Base-by-base conservation (phyloP, 1,139 yeast genomes). In the Komagataea norvegica region DNA sequence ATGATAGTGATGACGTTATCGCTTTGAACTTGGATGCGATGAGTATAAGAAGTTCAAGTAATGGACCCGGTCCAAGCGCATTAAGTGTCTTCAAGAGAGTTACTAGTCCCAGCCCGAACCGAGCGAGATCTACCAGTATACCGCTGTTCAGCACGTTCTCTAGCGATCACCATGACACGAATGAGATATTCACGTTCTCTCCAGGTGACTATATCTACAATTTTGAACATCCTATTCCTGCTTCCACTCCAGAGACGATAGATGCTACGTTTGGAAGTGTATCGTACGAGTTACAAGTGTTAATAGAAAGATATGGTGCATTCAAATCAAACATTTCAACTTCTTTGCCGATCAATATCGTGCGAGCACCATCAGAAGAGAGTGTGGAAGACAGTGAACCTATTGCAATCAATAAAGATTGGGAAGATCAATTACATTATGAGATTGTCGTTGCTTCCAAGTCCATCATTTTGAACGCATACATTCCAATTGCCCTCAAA, bases 121-220 rank as follows among this genome's bases (percentile, higher is more conserved):
- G 51, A 24, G 31, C 33, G 8, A 43, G 54, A 32, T 40, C 51
- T n/a, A 40, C 42, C n/a, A 42, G 49, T 2, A 20, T 39, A 3
- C 44, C 45, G 13, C 31, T 46, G 8, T 32, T 42, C 29, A 35
- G 37, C 3, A 19, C 15, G 1, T 13, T 7, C 22, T 21, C 31
- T 13, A 24, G 17, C 8, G 27, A 33, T 8, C 33, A 29, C n/a
- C 19, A 29, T 17, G 35, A 38, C 8, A 18, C 28, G 4, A 31
- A 21, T 28, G 48, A 44, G 13, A 58, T 62, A 51, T 75, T 74
- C 38, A 55, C 61, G 3, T 81, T 68, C 47, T 65, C 68, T 32
- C 88, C 94, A 0, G 98, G 97, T 23, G 96, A 88, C 54, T 91
- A 91, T 55, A 70, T 86, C 32, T 91, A 89, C 64, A 84, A 87